Evolutionary conservation across 345 rosid genomes (phyloP).

Genomic region (Trapa bicornis): DNA sequence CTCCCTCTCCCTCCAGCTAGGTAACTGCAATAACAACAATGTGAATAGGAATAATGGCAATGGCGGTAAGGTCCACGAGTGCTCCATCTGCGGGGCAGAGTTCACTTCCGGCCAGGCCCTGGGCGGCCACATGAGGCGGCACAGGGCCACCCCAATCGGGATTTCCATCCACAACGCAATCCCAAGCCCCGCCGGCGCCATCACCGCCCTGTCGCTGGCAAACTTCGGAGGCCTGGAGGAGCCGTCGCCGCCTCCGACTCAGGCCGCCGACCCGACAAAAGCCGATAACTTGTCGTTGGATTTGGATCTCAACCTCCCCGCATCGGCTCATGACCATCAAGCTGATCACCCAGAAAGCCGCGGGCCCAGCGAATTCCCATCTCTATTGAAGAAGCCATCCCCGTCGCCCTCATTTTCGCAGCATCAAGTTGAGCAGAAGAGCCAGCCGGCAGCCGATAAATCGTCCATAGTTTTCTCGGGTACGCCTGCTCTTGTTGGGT

Average conservation of each 20-base stretch:
- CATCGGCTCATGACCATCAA: conserved; percentile 19
- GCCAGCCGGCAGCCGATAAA: not conserved
- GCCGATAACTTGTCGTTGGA: conserved; percentile 16
- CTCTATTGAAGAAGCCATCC: not conserved
- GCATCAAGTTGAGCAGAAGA: conserved; percentile 1
- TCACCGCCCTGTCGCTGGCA: not conserved
- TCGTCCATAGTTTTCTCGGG: conserved; percentile 18
- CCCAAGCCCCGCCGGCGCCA: not conserved
- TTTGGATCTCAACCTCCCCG: conserved; percentile 40
- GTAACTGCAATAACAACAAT: not conserved
- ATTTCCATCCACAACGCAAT: not conserved
- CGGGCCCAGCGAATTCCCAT: not conserved
- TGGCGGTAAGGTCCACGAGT: conserved; percentile 23
- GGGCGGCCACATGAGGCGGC: conserved; percentile 40
- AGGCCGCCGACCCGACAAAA: not conserved
- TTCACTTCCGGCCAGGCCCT: conserved; percentile 33
- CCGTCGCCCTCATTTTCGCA: not conserved
- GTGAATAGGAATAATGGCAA: not conserved
- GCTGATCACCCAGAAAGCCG: not conserved
- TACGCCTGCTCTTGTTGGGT: conserved; percentile 25
- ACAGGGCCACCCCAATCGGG: conserved; percentile 14
- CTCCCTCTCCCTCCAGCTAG: conserved; percentile 1
- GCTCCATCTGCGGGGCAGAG: conserved; percentile 29
- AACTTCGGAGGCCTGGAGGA: not conserved
- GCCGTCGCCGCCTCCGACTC: not conserved